A percentile compares a stretch with the other conserved stretches of the same genome.
These are phyloP conservation scores for Aspergillus texensis DNA, from an alignment of 2,329 filamentous ascomycete genomes.

Conservation along the genomic window DNA sequence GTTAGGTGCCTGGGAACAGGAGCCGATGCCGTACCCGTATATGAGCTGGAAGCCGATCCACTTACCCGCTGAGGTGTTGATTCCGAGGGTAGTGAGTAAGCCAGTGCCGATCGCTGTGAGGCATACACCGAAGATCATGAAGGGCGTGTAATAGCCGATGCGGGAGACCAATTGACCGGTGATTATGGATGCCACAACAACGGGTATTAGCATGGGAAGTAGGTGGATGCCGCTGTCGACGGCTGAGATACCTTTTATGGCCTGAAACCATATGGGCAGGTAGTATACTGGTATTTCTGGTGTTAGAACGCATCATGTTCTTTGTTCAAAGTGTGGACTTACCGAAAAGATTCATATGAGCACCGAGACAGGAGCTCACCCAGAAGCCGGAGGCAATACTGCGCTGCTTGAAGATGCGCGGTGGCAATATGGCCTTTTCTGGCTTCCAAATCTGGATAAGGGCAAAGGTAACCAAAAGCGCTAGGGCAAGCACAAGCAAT, in stretches of 20 bases:
- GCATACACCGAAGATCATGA: constrained; percentile 34
- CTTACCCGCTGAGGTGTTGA: constrained; percentile 31
- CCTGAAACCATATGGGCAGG: constrained; percentile 52
- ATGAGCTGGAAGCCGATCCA: constrained; percentile 45
- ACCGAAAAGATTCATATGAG: not conserved
- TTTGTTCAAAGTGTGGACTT: not conserved
- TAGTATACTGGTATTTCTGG: constrained; percentile 29
- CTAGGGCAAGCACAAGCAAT: constrained; percentile 29
- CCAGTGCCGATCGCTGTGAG: constrained; percentile 44
- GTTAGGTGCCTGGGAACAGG: constrained; percentile 38
- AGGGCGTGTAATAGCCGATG: constrained; percentile 42
- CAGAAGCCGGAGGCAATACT: constrained; percentile 16
- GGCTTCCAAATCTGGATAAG: constrained; percentile 26
- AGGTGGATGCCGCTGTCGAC: constrained; percentile 47
- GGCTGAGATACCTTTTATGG: constrained; percentile 46
- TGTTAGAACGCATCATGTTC: not conserved
- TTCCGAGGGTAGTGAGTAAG: constrained; percentile 43
- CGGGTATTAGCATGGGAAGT: constrained; percentile 37
- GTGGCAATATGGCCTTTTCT: constrained; percentile 32
- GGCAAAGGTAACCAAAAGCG: constrained; percentile 27
- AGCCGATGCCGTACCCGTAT: constrained; percentile 37
- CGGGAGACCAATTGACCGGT: constrained; percentile 32
- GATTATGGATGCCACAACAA: constrained; percentile 37
- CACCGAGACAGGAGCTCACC: constrained; percentile 12
- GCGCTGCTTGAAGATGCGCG: constrained; percentile 25